Conservation (phyloP, 768 basidiomycete species). For the Tremella fuciformis region DNA sequence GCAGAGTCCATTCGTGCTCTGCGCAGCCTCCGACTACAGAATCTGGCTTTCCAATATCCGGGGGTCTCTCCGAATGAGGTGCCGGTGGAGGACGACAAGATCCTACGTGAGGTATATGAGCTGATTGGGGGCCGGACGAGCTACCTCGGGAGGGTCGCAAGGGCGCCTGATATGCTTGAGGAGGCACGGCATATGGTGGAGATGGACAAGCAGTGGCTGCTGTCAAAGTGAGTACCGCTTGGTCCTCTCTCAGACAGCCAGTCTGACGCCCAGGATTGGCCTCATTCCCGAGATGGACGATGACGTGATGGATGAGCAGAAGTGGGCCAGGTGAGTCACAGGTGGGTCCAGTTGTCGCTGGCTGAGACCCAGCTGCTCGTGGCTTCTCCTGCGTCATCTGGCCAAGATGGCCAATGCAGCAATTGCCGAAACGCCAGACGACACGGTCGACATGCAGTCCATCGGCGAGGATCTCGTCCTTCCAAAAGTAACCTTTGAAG, state of each 20-base stretch:
- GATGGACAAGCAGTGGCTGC: constrained; percentile 76
- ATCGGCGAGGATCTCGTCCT: constrained; percentile 23
- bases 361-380: constrained; percentile 67
- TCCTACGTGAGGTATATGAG: constrained; percentile 58
- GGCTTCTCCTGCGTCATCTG: constrained; percentile 72
- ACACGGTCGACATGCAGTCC: constrained; percentile 7
- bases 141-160: constrained; percentile 68
- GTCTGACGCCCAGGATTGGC: constrained; percentile 57
- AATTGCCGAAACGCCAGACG: constrained; percentile 6
- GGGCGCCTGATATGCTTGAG: constrained; percentile 60
- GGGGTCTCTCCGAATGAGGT: constrained; percentile 8
- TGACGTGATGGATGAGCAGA: constrained; percentile 66
- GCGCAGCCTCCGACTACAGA: constrained; percentile 57
- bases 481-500: constrained; percentile 56
- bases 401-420: constrained; percentile 54
- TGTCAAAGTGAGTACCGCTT: constrained; percentile 57
- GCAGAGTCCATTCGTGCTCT: constrained; percentile 63
- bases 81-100: constrained; percentile 49
- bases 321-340: constrained; percentile 33
- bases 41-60: constrained; percentile 10
- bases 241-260: background rate
- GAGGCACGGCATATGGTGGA: constrained; percentile 64
- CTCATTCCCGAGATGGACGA: constrained; percentile 73
- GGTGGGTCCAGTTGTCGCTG: background rate
- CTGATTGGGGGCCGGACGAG: constrained; percentile 75